Base-by-base conservation (phyloP, 257 asterid genomes). In the Misopates orontium region DNA sequence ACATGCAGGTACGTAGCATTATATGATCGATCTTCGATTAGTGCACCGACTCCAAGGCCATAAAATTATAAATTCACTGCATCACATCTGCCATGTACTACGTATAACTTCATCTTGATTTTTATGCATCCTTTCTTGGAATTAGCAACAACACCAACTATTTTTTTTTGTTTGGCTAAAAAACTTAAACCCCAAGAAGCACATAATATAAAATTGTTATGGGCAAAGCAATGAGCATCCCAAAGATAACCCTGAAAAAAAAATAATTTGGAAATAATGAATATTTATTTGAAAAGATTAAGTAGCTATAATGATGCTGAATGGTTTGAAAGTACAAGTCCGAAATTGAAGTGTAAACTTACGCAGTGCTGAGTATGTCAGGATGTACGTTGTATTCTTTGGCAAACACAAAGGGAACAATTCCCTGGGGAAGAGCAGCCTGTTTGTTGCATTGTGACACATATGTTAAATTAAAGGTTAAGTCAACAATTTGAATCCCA, bases 371-470 rank as follows among this genome's bases (percentile, higher is more conserved):
- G 15, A 83, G 67, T 3, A 83, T 83, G 65, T 80, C 86, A 12
- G 88, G 80, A 53, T 83, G 88, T 41, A 83, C 84, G 31, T 80
- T 75, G 69, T 83, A 83, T 49, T 82, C 88, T 72, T 82, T 82
- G 1, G 88, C 85, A 45, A 82, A 82, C 71, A 82, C 88, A 56
- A 82, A 80, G 28, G 88, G 88, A 23, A 83, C 88, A 56, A 83
- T 70, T 36, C 88, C 88, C 56, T 83, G 88, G 18, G 88, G 88
- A 53, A 83, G 74, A 41, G 88, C 88, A 70, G 88, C 88, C 88
- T 83, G 82, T n/a, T 11, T n/a, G n/a, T n/a, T n/a, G n/a, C n/a
- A 19, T 13, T n/a, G 36, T 7, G 36, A 3, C 36, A 28, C 36
- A 28, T 28, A 28, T 28, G 7, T 28, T n/a, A n/a, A n/a, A n/a